phyloP scores from a whole-genome alignment of 139 green algal species.

The Tetradesmus lagerheimii region DNA sequence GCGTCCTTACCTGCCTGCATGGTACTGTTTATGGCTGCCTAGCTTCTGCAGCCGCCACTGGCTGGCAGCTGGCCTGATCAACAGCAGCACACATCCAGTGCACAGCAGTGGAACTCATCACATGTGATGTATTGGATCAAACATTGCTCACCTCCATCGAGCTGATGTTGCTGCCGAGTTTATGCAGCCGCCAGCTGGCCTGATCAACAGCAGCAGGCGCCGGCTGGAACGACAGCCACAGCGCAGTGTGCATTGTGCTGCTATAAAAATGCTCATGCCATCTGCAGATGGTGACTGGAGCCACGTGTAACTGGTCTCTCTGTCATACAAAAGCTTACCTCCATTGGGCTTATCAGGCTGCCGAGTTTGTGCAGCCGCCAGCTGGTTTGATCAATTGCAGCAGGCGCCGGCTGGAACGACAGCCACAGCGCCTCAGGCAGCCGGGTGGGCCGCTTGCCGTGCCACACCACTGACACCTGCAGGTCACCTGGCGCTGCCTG shows the following conservation, averaged over 20 bases:
- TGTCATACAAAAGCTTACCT: slow-evolving; percentile 51
- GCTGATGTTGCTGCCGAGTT: slow-evolving; percentile 59
- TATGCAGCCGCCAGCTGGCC: slow-evolving; percentile 62
- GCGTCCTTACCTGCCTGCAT: slow-evolving; percentile 58
- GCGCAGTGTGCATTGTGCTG: no score
- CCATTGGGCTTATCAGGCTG: slow-evolving; percentile 51
- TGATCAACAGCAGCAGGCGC: slow-evolving; percentile 30
- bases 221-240: slow-evolving; percentile 58
- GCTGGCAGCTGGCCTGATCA: slow-evolving; percentile 52
- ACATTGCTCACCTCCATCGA: slow-evolving; percentile 55
- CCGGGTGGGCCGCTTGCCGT: slow-evolving; percentile 75
- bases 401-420: slow-evolving; percentile 39
- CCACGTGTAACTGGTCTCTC: no score
- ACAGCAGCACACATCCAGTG: no score
- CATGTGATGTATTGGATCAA: no score
- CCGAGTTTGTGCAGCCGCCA: slow-evolving; percentile 73
- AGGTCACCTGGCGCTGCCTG: background rate
- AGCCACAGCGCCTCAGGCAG: slow-evolving; percentile 73
- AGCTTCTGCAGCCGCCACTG: slow-evolving; percentile 72
- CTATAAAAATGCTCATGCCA: background rate
- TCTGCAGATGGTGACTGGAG: no score
- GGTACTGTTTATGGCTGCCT: slow-evolving; percentile 52
- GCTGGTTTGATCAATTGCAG: slow-evolving; percentile 43
- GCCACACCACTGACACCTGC: slow-evolving; percentile 23
- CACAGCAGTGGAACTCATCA: no score